phyloP scores from a whole-genome alignment of 306 rosid genomes.

The Citrullus colocynthis region DNA sequence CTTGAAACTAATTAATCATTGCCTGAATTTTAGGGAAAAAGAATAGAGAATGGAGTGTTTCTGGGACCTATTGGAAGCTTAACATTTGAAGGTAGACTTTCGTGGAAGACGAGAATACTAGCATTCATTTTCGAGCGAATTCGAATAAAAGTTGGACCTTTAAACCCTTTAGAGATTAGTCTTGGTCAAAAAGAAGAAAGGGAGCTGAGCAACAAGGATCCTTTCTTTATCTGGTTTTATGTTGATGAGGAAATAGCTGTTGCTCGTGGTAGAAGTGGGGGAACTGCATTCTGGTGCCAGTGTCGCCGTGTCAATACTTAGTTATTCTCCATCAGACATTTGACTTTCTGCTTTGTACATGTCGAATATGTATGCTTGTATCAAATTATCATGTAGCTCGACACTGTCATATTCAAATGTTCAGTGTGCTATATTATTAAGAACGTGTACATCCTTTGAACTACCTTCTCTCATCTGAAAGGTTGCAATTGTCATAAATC shows the following conservation, averaged over 20 bases:
- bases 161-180: conserved; percentile 57
- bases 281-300: conserved; percentile 89
- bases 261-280: conserved; percentile 87
- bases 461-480: neutral
- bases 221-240: conserved; percentile 86
- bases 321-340: neutral
- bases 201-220: conserved; percentile 68
- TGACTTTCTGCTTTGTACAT: neutral
- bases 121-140: conserved; percentile 63
- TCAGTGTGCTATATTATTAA: neutral
- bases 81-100: conserved; percentile 80
- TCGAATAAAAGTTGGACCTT: conserved; percentile 65
- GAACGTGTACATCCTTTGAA: neutral
- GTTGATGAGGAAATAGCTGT: conserved; percentile 92
- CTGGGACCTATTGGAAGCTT: conserved; percentile 79
- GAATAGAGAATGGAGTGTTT: conserved; percentile 86
- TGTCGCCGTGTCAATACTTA: conserved; percentile 46
- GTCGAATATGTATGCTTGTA: neutral
- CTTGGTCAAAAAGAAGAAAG: conserved; percentile 63
- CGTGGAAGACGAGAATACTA: conserved; percentile 66
- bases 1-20: conserved; percentile 14
- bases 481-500: neutral
- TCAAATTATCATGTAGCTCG: neutral
- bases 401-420: neutral
- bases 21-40: conserved; percentile 50